Conservation (phyloP, 2,329 filamentous ascomycete genomes). For the Epichloe amarillans region DNA sequence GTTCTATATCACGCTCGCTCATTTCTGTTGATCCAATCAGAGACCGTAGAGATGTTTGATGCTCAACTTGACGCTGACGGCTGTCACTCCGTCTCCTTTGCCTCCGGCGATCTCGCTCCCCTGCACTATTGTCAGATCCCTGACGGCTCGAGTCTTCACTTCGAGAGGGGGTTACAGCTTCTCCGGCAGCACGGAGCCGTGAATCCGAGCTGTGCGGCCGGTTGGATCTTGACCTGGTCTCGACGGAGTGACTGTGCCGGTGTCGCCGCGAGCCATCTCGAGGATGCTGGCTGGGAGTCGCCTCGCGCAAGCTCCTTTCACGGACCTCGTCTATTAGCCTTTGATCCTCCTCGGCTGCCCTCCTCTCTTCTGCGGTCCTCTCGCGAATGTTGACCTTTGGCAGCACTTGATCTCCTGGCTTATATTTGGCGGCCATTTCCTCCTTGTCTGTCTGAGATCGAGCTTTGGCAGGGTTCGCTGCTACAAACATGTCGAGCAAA, state of each 20-base stretch:
- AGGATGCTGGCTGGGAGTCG: constrained; percentile 32
- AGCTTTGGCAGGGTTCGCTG: constrained; percentile 62
- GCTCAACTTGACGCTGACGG: constrained; percentile 55
- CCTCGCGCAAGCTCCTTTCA: constrained; percentile 59
- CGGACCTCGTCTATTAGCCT: constrained; percentile 59
- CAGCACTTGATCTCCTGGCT: constrained; percentile 67
- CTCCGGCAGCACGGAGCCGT: constrained; percentile 15
- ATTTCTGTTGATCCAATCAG: constrained; percentile 69
- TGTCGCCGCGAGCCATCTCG: constrained; percentile 17
- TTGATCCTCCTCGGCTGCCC: constrained; percentile 52
- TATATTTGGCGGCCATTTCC: constrained; percentile 65
- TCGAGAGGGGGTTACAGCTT: constrained; percentile 13
- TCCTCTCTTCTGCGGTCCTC: constrained; percentile 38
- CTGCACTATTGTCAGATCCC: constrained; percentile 24
- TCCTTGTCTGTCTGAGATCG: constrained; percentile 60
- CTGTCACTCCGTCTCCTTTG: constrained; percentile 31
- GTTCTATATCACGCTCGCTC: constrained; percentile 66
- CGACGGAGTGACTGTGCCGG: constrained; percentile 23
- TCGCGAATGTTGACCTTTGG: constrained; percentile 42
- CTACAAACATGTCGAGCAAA: constrained; percentile 75
- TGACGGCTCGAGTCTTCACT: constrained; percentile 14
- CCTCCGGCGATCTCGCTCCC: constrained; percentile 17
- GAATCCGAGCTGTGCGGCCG: constrained; percentile 19
- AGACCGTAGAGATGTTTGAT: constrained; percentile 79
- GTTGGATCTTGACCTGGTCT: constrained; percentile 17